Base-by-base conservation (phyloP, 192 early-diverging fungal species). In the Umbelopsis isabellina region DNA sequence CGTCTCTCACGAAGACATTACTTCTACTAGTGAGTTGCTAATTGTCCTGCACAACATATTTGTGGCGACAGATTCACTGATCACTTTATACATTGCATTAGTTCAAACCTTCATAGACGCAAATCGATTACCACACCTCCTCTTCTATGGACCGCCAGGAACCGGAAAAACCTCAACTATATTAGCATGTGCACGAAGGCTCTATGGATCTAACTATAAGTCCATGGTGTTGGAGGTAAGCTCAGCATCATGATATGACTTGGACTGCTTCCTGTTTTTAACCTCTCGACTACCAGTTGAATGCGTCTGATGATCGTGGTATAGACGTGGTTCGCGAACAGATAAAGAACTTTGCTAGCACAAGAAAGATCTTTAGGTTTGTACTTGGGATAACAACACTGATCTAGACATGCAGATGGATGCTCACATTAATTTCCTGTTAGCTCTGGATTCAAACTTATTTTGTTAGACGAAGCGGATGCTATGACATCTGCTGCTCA, bases 61-160 rank as follows among this genome's bases (percentile, higher is more conserved):
- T 37, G 9, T 65, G n/a, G 18, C 20, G 21, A 41, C 16, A 16
- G 13, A 9, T 35, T 30, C 7, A 21, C 22, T 67, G n/a, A 37
- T 44, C 20, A 33, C n/a, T 65, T 11, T 67, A 16, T 25, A 49
- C 49, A 37, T 27, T 12, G 16, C 11, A 33, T 23, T 66, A 91
- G 93, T 97, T 65, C 81, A 92, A 67, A 78, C 86, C 7, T 99
- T 98, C 79, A 96, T 98, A 68, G 93, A 95, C 65, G 90, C 94
- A 67, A 90, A 94, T 74, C 90, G 90, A 53, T 83, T 98, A 11
- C 98, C 98, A 22, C 98, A 99, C 76, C 85, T 99, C 53, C 84
- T 99, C 23, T 92, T 99, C 67, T 99, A 99, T 81, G 98, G 98
- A 12, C 98, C 98, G 20, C 95, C 98, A 6, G 98, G 97, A 64